Evolutionary conservation across 345 rosid species (phyloP), one percentile per base, ranked within the genome.

Genomic region (Boechera divaricarpa): DNA sequence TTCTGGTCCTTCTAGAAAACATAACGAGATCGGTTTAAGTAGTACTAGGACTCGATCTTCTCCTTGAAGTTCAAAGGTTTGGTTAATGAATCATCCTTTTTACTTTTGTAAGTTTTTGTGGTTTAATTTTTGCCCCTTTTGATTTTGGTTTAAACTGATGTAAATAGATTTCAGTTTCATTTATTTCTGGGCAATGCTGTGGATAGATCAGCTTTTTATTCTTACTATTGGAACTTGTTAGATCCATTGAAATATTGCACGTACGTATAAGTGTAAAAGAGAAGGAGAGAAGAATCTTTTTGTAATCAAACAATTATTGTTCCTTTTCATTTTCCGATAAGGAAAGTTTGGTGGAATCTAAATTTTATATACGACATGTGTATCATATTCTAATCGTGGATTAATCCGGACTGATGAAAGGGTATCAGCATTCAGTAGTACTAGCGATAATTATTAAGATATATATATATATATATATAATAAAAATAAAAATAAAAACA

Each of bases 1-100:
- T 63, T 94, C 97, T 41, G 98, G 97, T 63, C 98, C 98, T 57
- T 94, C 98, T 9, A 84, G 96, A 82, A 90, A 87, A 76, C 97
- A 94, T 84, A 94, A 94, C 79, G 91, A 74, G 55, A 86, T 94
- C 78, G 98, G 98, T 81, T 84, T 87, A 70, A 57, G 9, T 68
- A 67, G 70, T 60, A 58, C 72, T 49, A 67, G 2, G 18, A 54
- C 68, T 57, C 24, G 13, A n/a, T 59, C 74, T 8, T 73, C 82
- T 61, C 82, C 78, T 68, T 79, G 75, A 73, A 53, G 31, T 42
- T 56, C 51, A 35, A 39, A 58, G 65, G 35, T 60, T 68, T 39
- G 2, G 12, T 31, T 29, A 29, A 68, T 39, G 53, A 59, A 18
- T 32, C 51, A 66, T 29, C 72, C 7, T 48, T 68, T 13, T 65